Conservation (phyloP, 768 basidiomycete species). For the Leucocoprinus sp. region DNA sequence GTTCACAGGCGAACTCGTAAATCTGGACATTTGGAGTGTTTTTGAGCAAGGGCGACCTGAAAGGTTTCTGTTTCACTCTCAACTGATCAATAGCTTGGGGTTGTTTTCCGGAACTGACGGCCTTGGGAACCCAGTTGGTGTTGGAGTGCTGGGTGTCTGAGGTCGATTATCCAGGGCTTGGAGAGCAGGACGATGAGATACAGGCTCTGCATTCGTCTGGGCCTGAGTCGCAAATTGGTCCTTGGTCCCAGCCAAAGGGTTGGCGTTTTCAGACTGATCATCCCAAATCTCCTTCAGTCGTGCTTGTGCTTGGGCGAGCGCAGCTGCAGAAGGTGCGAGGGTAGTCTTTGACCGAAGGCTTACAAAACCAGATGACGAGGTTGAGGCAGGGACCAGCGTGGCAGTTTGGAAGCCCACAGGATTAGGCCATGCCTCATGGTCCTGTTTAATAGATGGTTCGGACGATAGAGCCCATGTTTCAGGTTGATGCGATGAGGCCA, state of each 20-base stretch:
- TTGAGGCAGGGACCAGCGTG: slow-evolving; percentile 11
- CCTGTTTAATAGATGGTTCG: slow-evolving; percentile 28
- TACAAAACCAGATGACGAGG: slow-evolving; percentile 8
- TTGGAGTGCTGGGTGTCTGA: slow-evolving; percentile 33
- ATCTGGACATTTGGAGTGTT: slow-evolving; percentile 10
- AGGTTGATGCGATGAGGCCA: slow-evolving; percentile 9
- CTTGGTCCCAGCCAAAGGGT: not conserved
- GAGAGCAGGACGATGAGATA: slow-evolving; percentile 27
- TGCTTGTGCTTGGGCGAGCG: slow-evolving; percentile 47
- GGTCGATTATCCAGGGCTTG: slow-evolving; percentile 28
- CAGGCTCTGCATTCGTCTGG: slow-evolving; percentile 12
- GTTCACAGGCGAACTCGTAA: slow-evolving; percentile 24
- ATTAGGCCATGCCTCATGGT: slow-evolving; percentile 45
- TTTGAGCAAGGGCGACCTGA: slow-evolving; percentile 39
- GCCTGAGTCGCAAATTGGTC: slow-evolving; percentile 14
- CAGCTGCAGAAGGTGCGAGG: slow-evolving; percentile 42
- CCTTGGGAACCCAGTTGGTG: slow-evolving; percentile 24
- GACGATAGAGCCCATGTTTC: slow-evolving; percentile 29
- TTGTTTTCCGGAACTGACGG: slow-evolving; percentile 11
- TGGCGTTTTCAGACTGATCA: slow-evolving; percentile 18
- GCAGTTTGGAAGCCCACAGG: slow-evolving; percentile 31
- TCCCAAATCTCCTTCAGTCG: slow-evolving; percentile 35
- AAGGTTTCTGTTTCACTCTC: slow-evolving; percentile 25
- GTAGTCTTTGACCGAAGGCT: not conserved
- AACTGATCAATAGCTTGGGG: slow-evolving; percentile 12